A percentile compares a stretch with the other conserved stretches of the same genome.
phyloP scores from a whole-genome alignment of 495 filamentous ascomycete species.

The Podospora bellae-mahoneyi region DNA sequence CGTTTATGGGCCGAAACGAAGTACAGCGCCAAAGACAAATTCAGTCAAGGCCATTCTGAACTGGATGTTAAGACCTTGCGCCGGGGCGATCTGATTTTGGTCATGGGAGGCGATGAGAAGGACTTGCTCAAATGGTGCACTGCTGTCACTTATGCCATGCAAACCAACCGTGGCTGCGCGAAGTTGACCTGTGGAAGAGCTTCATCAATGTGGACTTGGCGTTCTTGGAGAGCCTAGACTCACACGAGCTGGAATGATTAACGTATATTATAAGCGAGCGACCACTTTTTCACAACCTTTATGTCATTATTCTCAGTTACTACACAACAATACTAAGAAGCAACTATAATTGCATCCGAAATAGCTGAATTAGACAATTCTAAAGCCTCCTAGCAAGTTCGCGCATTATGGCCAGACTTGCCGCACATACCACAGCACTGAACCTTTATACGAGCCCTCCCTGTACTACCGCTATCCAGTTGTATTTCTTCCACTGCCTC shows the following conservation, averaged over 20 bases:
- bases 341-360: no score
- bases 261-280: no score
- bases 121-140: conserved; percentile 41
- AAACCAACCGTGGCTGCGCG: conserved; percentile 51
- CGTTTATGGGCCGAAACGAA: conserved; percentile 9
- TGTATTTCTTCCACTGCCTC: no score
- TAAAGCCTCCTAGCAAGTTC: no score
- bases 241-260: conserved; percentile 41
- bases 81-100: conserved; percentile 42
- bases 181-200: conserved; percentile 54
- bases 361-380: no score
- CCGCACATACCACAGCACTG: no score
- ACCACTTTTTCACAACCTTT: no score
- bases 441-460: no score
- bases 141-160: conserved; percentile 44
- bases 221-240: conserved; percentile 43
- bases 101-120: conserved; percentile 45
- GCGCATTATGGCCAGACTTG: no score
- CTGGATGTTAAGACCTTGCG: conserved; percentile 40
- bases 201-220: conserved; percentile 49
- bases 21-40: conserved; percentile 23
- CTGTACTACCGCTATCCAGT: no score
- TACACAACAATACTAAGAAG: no score
- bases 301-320: no score
- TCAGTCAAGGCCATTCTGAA: conserved; percentile 13